These are phyloP conservation scores for Stemphylium lycopersici DNA, from an alignment of 2,329 filamentous ascomycete genomes.

Conservation along the genomic window DNA sequence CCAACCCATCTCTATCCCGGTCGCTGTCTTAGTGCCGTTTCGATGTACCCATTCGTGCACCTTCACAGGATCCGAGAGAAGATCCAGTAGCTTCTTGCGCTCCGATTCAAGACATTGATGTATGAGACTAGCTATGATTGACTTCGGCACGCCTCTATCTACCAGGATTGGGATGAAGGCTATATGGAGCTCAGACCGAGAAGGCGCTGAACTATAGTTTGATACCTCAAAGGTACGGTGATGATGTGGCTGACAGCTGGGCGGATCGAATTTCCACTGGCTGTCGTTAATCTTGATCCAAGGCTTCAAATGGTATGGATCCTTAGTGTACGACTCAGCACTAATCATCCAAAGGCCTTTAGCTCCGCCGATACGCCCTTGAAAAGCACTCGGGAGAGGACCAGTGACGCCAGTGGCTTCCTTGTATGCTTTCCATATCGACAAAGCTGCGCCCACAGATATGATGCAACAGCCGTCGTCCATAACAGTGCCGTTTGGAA, in stretches of 20 bases:
- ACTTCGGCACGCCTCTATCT: conserved; percentile 59
- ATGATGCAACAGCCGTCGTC: conserved; percentile 67
- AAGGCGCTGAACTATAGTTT: conserved; percentile 55
- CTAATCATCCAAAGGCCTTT: conserved; percentile 79
- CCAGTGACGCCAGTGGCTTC: conserved; percentile 63
- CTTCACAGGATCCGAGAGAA: conserved; percentile 63
- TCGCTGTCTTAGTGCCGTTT: conserved; percentile 41
- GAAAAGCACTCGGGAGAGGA: conserved; percentile 70
- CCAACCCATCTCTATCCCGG: conserved; percentile 20
- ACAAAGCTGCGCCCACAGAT: conserved; percentile 64
- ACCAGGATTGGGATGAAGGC: conserved; percentile 73
- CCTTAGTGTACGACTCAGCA: conserved; percentile 51
- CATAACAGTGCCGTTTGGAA: conserved; percentile 45
- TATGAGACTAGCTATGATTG: conserved; percentile 59
- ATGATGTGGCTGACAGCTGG: conserved; percentile 55
- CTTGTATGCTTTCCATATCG: conserved; percentile 59
- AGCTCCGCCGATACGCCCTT: conserved; percentile 72
- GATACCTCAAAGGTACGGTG: conserved; percentile 72
- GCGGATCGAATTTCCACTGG: conserved; percentile 69
- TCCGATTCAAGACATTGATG: conserved; percentile 58
- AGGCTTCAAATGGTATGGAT: conserved; percentile 49
- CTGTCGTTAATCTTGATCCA: conserved; percentile 72
- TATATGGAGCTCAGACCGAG: conserved; percentile 65
- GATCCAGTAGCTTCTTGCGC: conserved; percentile 58
- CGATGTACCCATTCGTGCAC: conserved; percentile 52